Base-by-base conservation (phyloP, 1,139 yeast species). In the Lodderomyces oxycetoniae region DNA sequence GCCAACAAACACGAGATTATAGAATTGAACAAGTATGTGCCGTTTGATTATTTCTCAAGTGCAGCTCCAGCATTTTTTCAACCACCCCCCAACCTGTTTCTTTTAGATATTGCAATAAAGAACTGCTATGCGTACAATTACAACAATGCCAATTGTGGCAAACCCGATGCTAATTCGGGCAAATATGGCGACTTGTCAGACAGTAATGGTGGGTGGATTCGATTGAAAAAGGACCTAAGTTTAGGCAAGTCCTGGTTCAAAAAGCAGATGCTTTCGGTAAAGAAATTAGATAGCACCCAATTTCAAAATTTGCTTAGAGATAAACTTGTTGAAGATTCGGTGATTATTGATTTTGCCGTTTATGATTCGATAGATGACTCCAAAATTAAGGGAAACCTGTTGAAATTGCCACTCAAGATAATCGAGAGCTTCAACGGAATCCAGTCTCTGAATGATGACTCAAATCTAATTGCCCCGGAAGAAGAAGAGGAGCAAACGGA, bases 301-400 rank as follows among this genome's bases (percentile, higher is more conserved):
- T 39, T 31, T 19, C 16, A 26, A 29, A 32, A 35, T 19, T 33
- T 36, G 11, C 28, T 40, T 24, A 17, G 31, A 10, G 10, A 28
- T 13, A n/a, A 28, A 12, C 26, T 28, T 9, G 28, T 38, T 26
- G 39, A 41, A 6, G 43, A 46, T 30, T 50, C 50, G 17, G 71
- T 65, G 5, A 51, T 68, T 16, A 44, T 63, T n/a, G 72, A 67
- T 42, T 48, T 67, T 9, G 70, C 70, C 3, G 50, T 67, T 4
- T 46, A 49, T n/a, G 49, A 58, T 30, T 53, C 56, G 3, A 32
- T 34, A 2, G 32, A 33, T 1, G 72, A 67, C 39, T 38, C 50
- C 10, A 48, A 48, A 31, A 54, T 65, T 20, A 43, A 49, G 28
- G 71, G 69, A 2, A 67, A 12, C n/a, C 8, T n/a, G 6, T 8